Base-by-base conservation (phyloP, 202 grass and related monocot genomes). In the Schoenoplectus tabernaemontani region DNA sequence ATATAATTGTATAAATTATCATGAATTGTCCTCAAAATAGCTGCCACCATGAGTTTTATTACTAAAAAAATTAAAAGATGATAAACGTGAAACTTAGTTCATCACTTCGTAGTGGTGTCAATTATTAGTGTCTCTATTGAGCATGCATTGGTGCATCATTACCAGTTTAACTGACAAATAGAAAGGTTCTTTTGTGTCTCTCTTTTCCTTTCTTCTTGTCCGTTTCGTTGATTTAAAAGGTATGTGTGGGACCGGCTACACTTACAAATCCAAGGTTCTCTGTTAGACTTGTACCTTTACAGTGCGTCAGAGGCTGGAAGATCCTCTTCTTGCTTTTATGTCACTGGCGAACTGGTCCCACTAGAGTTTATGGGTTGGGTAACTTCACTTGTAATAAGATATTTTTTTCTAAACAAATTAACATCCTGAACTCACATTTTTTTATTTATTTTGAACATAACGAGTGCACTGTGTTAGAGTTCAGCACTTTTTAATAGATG, bases 131-230 rank as follows among this genome's bases (percentile, higher is more conserved):
- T 32, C 12, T 50, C 12, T 22, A 74, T 36, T 65, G 17, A 65
- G 33, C 58, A 61, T 62, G 68, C 43, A 73, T 53, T 53, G 0
- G 0, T 53, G 50, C 24, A 74, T 74, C 53, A 74, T 53, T 17
- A 74, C 54, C 32, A 75, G 26, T 54, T 26, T 26, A 75, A 75
- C 47, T 75, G 26, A 26, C 70, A 75, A 75, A 74, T 34, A 54
- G 2, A 53, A 53, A 74, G 53, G 70, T 74, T 53, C 33, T 15
- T 28, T 53, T 33, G 46, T 32, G 26, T 53, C 46, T 33, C 26
- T 75, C 30, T 53, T 12, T 11, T 16, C 4, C 17, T 73, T 20
- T 50, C 23, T 30, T 48, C 39, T 70, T 47, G 66, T 70, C 41
- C 46, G 7, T 24, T 26, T 13, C 39, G 41, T 70, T 70, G 66